Evolutionary conservation across 1,284 basidiomycete species (phyloP), one percentile per base, ranked within the genome.

Genomic region (Cystobasidiaceae sp.): DNA sequence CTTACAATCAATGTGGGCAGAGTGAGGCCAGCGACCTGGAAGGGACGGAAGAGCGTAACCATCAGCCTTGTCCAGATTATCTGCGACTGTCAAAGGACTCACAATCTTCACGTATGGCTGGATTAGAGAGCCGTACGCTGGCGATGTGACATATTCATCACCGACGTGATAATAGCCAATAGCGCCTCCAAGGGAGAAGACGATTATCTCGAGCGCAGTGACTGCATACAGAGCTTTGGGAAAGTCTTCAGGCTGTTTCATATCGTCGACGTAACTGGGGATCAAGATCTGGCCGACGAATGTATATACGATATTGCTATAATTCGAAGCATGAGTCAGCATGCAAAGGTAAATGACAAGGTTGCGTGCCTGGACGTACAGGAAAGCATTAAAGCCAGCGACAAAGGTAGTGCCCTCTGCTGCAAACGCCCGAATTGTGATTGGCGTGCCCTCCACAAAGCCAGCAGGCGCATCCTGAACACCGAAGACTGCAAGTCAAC

Each of bases 221-320:
- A 80, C 75, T 4, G 79, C 75, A 43, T 78, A 75, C 11, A 78
- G 73, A 2, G 77, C 76, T 63, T 74, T 71, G 3, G 67, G 67
- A 77, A 87, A 87, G 66, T 87, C 85, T 64, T 81, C 80, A 0
- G 83, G 84, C 27, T 82, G 68, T 46, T 71, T 73, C 77, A 78
- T 79, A 72, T 79, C 78, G 48, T 78, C 74, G 67, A 78, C 77
- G 70, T 79, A 80, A 0, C 77, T 78, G 0, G 79, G 79, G 70
- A 80, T 79, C 50, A 81, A 73, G 41, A 82, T 81, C 70, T 88
- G 85, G 0, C 85, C 85, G 48, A 86, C 81, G 72, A 83, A 84
- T 1, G 84, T 83, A 74, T 85, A 85, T 15, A 80, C 80, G 64
- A 81, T 81, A 70, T 81, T 56, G n/a, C n/a, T n/a, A n/a, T n/a